These are phyloP conservation scores for Cutaneotrichosporon dermatis DNA, from an alignment of 1,284 basidiomycete genomes.

Conservation along the genomic window DNA sequence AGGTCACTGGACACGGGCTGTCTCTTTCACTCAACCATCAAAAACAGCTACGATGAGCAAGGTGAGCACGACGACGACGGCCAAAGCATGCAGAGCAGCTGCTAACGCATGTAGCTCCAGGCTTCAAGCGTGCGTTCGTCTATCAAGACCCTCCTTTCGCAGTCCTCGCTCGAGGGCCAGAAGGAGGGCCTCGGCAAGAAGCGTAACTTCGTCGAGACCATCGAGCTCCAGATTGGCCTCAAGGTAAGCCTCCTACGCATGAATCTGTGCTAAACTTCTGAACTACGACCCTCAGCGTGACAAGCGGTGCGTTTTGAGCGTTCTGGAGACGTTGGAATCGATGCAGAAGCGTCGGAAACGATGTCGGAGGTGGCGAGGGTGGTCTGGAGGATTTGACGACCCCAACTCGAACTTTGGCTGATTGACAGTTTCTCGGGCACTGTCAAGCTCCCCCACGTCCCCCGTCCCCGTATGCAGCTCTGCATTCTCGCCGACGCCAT, in stretches of 20 bases:
- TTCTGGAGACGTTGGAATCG: too few relatives aligned
- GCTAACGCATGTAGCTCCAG: slow-evolving; percentile 61
- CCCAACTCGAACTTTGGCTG: background rate
- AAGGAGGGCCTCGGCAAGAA: slow-evolving; percentile 54
- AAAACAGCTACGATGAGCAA: slow-evolving; percentile 6
- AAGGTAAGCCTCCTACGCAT: slow-evolving; percentile 52
- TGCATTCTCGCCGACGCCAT: slow-evolving; percentile 99
- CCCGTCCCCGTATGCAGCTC: slow-evolving; percentile 97
- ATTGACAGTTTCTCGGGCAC: slow-evolving; percentile 63
- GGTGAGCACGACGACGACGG: slow-evolving; percentile 3
- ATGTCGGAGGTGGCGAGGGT: too few relatives aligned
- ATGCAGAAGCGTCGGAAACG: too few relatives aligned
- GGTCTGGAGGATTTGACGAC: too few relatives aligned
- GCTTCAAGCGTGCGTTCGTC: slow-evolving; percentile 98
- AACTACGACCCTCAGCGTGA: slow-evolving; percentile 72
- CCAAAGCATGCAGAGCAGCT: background rate
- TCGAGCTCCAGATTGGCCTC: slow-evolving; percentile 93
- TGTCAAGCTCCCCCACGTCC: slow-evolving; percentile 93
- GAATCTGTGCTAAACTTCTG: too few relatives aligned
- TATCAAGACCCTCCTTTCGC: slow-evolving; percentile 75
- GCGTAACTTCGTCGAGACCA: slow-evolving; percentile 70
- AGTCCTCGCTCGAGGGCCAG: slow-evolving; percentile 53
- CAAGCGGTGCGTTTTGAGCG: slow-evolving; percentile 39
- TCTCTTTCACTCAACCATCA: slow-evolving; percentile 1
- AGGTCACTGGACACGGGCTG: too few relatives aligned